phyloP scores from a whole-genome alignment of 805 yeast species.

The Pichia eremophila region DNA sequence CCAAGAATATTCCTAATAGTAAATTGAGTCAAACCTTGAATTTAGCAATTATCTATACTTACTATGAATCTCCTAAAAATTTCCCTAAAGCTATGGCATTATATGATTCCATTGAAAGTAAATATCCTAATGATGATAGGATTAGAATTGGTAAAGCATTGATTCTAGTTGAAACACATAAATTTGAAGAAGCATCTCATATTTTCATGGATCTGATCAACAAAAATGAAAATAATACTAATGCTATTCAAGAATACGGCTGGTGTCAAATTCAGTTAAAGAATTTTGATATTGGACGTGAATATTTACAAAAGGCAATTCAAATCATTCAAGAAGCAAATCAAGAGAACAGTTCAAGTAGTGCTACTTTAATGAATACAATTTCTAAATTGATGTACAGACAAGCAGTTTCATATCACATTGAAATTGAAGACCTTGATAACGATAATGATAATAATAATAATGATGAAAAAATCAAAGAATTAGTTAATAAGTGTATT shows the following conservation, averaged over 20 bases:
- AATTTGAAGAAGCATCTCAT: constrained; percentile 49
- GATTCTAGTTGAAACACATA: constrained; percentile 58
- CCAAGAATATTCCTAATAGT: constrained; percentile 40
- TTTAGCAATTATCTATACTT: constrained; percentile 70
- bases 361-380: constrained; percentile 37
- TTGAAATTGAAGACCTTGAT: constrained; percentile 17
- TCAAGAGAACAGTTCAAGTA: constrained; percentile 4
- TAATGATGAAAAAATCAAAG: not conserved
- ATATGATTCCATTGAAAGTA: constrained; percentile 50
- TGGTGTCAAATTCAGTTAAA: constrained; percentile 67
- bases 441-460: not conserved
- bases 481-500: not conserved
- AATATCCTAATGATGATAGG: constrained; percentile 30
- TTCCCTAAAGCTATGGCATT: constrained; percentile 63
- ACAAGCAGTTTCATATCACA: constrained; percentile 55
- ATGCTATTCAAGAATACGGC: constrained; percentile 59
- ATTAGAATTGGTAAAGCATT: constrained; percentile 80
- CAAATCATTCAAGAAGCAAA: constrained; percentile 2
- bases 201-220: constrained; percentile 31
- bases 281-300: constrained; percentile 42
- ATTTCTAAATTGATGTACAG: constrained; percentile 64
- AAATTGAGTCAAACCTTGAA: constrained; percentile 51
- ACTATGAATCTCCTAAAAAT: constrained; percentile 86
- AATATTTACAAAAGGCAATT: constrained; percentile 37
- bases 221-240: constrained; percentile 41